phyloP scores from a whole-genome alignment of 139 green algal species.

The Tetraselmis striata region DNA sequence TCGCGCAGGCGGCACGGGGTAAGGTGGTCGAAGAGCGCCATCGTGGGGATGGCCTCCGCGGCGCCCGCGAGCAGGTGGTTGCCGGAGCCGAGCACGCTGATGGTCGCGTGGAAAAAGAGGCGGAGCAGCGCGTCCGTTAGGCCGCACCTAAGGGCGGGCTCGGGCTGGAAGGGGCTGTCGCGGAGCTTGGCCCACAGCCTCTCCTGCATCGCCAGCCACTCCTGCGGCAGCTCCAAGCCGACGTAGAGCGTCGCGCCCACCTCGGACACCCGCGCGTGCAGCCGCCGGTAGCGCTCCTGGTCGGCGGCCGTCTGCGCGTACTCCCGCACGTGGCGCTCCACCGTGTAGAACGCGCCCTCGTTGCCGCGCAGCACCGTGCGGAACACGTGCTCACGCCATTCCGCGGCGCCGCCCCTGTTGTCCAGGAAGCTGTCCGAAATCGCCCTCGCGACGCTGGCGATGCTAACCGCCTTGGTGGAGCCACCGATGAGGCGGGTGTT shows the following conservation, averaged over 20 bases:
- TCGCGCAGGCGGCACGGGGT: neutral
- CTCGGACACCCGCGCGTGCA: neutral
- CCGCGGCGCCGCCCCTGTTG: no score
- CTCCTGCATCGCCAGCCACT: neutral
- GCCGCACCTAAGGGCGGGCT: neutral
- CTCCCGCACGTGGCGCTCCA: neutral
- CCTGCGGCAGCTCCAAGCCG: neutral
- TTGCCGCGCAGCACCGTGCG: neutral
- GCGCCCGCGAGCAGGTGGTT: neutral
- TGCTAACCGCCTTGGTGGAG: neutral
- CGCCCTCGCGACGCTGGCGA: neutral
- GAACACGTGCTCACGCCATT: neutral
- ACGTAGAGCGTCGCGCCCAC: neutral
- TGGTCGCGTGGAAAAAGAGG: neutral
- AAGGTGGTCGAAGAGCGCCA: neutral
- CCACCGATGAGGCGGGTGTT: neutral
- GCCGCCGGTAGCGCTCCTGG: neutral
- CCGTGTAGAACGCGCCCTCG: neutral
- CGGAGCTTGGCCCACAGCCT: neutral
- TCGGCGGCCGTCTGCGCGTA: neutral
- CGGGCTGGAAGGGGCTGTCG: neutral
- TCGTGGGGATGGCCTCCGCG: neutral
- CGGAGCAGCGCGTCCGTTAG: neutral
- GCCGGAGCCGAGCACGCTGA: neutral
- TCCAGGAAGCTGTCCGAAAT: neutral